Conservation (phyloP, 1,284 basidiomycete species). For the Pulchroboletus neoregius region DNA sequence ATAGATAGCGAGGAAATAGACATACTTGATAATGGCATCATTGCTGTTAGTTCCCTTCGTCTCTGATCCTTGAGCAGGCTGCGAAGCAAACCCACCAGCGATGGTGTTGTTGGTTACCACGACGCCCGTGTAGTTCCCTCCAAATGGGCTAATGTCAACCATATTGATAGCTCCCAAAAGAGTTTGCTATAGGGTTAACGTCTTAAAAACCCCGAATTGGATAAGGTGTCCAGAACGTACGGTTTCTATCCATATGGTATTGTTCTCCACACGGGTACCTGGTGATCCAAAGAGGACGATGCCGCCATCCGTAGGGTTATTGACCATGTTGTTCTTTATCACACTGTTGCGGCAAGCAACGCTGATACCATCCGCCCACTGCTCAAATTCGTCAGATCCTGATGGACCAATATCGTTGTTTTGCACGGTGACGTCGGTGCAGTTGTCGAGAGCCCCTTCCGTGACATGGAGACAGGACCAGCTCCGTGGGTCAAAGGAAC, state of each 20-base stretch:
- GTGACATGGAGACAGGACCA: slow-evolving; percentile 74
- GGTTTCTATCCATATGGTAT: slow-evolving; percentile 68
- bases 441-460: slow-evolving; percentile 64
- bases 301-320: slow-evolving; percentile 75
- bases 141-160: slow-evolving; percentile 74
- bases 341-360: slow-evolving; percentile 65
- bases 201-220: background rate
- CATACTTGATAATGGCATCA: slow-evolving; percentile 66
- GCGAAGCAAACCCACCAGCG: slow-evolving; percentile 62
- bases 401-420: slow-evolving; percentile 81
- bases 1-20: background rate
- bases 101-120: slow-evolving; percentile 72
- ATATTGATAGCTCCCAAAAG: slow-evolving; percentile 77
- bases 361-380: slow-evolving; percentile 87
- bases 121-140: slow-evolving; percentile 67
- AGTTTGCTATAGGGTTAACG: slow-evolving; percentile 46
- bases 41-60: slow-evolving; percentile 54
- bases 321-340: slow-evolving; percentile 70
- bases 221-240: slow-evolving; percentile 34
- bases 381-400: slow-evolving; percentile 57
- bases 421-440: slow-evolving; percentile 61
- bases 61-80: slow-evolving; percentile 37
- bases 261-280: slow-evolving; percentile 68
- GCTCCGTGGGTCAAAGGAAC: slow-evolving; percentile 63
- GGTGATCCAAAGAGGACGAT: slow-evolving; percentile 84